Evolutionary conservation across 2,329 filamentous ascomycete species (phyloP).

Genomic region (Trichophyton mentagrophytes): DNA sequence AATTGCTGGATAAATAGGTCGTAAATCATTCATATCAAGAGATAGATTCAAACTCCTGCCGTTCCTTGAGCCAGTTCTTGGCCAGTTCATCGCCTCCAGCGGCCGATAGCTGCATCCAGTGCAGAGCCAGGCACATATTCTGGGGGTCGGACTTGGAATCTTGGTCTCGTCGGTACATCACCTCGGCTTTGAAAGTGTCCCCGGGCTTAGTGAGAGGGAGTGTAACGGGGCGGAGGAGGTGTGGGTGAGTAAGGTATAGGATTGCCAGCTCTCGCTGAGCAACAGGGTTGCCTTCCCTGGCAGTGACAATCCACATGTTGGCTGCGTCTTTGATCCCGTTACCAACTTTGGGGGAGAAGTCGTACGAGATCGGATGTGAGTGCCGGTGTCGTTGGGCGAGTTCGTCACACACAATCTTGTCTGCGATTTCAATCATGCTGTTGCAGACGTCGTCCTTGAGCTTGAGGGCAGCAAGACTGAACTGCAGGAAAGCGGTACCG

Average conservation of each 20-base stretch:
- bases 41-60: constrained; percentile 49
- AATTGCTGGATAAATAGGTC: not conserved
- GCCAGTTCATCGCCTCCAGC: constrained; percentile 78
- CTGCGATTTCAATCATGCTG: constrained; percentile 66
- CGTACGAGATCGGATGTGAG: constrained; percentile 21
- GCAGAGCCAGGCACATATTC: constrained; percentile 84
- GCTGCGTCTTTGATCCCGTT: constrained; percentile 57
- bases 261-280: constrained; percentile 88
- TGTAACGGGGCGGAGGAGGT: constrained; percentile 65
- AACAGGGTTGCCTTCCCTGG: constrained; percentile 77
- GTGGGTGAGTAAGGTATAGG: constrained; percentile 83
- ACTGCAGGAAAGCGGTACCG: constrained; percentile 78
- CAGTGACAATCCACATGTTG: constrained; percentile 81
- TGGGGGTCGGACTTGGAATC: constrained; percentile 65
- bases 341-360: constrained; percentile 20
- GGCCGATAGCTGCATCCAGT: constrained; percentile 91
- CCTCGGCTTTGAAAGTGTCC: constrained; percentile 80
- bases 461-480: constrained; percentile 72
- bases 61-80: constrained; percentile 64
- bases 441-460: constrained; percentile 79
- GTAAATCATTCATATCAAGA: constrained; percentile 26
- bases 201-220: constrained; percentile 71
- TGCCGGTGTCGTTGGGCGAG: constrained; percentile 25
- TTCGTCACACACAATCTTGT: constrained; percentile 52
- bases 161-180: constrained; percentile 55